Evolutionary conservation across 371 early-diverging fungal species (phyloP).

Genomic region (Capniomyces stellatus): DNA sequence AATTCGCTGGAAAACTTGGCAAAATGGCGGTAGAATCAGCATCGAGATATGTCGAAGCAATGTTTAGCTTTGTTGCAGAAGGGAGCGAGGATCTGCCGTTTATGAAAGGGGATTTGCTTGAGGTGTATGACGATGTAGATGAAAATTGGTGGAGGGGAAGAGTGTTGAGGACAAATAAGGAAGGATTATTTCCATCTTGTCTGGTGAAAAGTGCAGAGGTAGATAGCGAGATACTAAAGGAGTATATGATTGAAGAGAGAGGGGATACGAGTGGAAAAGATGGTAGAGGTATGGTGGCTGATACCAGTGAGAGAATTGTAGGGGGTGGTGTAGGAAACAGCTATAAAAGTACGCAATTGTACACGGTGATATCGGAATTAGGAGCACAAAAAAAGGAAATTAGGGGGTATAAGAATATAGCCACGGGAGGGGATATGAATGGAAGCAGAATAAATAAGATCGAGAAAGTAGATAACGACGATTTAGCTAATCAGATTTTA

Average conservation of each 20-base stretch:
- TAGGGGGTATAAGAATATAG: background rate
- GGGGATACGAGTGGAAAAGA: background rate
- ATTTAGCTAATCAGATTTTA: conserved; percentile 8
- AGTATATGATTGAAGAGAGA: background rate
- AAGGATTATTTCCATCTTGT: conserved; percentile 23
- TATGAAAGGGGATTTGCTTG: conserved; percentile 29
- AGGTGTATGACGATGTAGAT: conserved; percentile 21
- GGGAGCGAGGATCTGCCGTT: conserved; percentile 56
- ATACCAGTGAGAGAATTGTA: background rate
- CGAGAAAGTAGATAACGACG: background rate
- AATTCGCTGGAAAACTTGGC: too few species aligned
- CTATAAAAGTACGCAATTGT: background rate
- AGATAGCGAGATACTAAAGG: background rate
- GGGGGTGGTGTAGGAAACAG: background rate
- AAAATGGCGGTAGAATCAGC: too few species aligned
- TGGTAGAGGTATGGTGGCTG: background rate
- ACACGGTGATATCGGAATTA: background rate
- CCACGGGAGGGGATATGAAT: too few species aligned
- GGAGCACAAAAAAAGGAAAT: background rate
- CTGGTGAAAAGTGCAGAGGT: conserved; percentile 20
- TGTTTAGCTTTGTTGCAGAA: conserved; percentile 52
- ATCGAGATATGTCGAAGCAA: conserved; percentile 18
- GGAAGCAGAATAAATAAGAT: background rate
- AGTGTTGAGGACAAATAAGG: conserved; percentile 17
- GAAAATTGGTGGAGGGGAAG: conserved; percentile 26